Evolutionary conservation across 139 green algal species (phyloP).

Genomic region (Micractinium conductrix): DNA sequence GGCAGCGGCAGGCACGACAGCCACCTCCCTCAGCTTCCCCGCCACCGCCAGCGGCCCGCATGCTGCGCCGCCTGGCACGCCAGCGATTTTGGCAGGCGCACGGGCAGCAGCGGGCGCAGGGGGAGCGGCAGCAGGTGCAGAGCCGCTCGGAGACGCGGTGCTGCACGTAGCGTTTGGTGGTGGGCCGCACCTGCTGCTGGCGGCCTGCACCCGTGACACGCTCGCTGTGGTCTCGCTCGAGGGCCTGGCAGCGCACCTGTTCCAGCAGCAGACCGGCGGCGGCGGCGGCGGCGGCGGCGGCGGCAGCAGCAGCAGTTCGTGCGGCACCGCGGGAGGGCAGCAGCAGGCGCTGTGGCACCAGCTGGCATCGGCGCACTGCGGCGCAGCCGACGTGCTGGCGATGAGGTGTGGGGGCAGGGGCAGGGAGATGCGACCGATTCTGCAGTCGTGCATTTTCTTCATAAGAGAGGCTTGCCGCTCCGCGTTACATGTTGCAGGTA

Average conservation of each 20-base stretch:
- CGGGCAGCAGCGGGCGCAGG: neutral
- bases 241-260: slow-evolving; percentile 24
- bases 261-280: slow-evolving; percentile 17
- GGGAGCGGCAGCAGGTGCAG: neutral
- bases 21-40: neutral
- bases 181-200: slow-evolving; percentile 39
- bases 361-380: slow-evolving; percentile 23
- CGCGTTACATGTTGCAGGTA: neutral
- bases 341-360: slow-evolving; percentile 29
- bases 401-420: slow-evolving; percentile 29
- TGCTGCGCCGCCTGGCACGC: no score
- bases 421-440: no score
- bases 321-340: no score
- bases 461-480: no score
- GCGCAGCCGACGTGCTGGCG: neutral
- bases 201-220: slow-evolving; percentile 17
- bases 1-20: neutral
- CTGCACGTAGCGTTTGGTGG: slow-evolving; percentile 32
- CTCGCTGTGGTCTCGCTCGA: slow-evolving; percentile 38
- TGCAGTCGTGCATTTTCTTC: no score
- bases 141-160: slow-evolving; percentile 17
- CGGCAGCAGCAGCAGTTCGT: neutral
- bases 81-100: neutral
- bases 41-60: no score
- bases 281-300: neutral